Evolutionary conservation across 305 asterid species (phyloP), one percentile per base, ranked within the genome.

Genomic region (Fraxinus nigra): DNA sequence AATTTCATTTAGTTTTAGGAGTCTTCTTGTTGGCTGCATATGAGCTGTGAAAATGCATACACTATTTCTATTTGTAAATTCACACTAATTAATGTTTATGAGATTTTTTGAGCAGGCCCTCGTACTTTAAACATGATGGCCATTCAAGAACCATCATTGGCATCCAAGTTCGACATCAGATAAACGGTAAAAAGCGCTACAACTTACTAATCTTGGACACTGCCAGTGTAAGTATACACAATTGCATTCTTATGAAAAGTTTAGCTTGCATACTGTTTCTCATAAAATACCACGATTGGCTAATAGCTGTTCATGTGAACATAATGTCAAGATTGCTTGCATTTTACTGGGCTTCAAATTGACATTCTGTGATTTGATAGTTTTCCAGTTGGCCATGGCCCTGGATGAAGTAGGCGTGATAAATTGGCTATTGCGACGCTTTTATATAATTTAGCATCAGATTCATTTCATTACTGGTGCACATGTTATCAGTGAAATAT

Each of bases 61-160:
- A 1, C 10, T 16, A 24, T 22, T 56, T 11, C 72, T 56, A 24
- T 13, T 7, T 54, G 78, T 72, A 70, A 32, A 3, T 33, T 48
- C 83, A 67, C 20, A 4, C 24, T 30, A 46, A 67, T 75, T 75
- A 76, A 65, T 84, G 82, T 79, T 85, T 75, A 32, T 81, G 70
- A 82, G 43, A 72, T 79, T 88, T 80, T 34, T 48, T 79, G 76
- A 70, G 77, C 90, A 95, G 98, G 88, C 98, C 98, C 37, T 81
- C 92, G 89, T 95, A 95, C 87, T 93, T 95, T 87, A 98, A 95
- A 88, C 97, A 93, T 79, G 93, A 95, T 76, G 98, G 98, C 51
- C 97, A 95, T 82, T 95, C 98, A 38, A 92, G 98, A 91, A 95
- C 97, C 82, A 92, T 95, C 18, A 89, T 93, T 18, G 98, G 98